A percentile compares a stretch with the other conserved stretches of the same genome.
Conservation (phyloP, 495 filamentous ascomycete genomes). For the Aspergillus egyptiacus region DNA sequence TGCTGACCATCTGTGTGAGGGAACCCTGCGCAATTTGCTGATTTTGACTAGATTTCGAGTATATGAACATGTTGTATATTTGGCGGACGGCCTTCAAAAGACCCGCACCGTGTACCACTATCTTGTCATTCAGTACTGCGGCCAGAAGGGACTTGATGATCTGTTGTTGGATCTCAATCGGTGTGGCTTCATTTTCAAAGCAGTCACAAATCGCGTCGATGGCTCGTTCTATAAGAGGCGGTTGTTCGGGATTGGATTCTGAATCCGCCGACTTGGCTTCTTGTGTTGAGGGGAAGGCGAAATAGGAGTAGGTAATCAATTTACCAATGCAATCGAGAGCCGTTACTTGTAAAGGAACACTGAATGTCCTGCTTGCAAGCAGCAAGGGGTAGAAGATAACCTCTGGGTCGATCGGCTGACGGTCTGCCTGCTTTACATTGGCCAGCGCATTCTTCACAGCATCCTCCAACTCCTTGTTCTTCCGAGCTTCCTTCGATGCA, state of each 20-base stretch:
- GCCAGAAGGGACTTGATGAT: slow-evolving; percentile 96
- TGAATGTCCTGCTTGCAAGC: slow-evolving; percentile 77
- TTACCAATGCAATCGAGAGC: slow-evolving; percentile 98
- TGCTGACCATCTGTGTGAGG: slow-evolving; percentile 96
- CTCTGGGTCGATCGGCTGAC: slow-evolving; percentile 70
- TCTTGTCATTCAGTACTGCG: slow-evolving; percentile 95
- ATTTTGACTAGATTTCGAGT: slow-evolving; percentile 84
- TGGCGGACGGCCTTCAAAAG: slow-evolving; percentile 96
- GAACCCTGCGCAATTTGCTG: slow-evolving; percentile 97
- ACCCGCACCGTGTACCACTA: slow-evolving; percentile 94
- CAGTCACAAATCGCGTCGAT: slow-evolving; percentile 99
- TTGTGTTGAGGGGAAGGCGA: slow-evolving; percentile 63
- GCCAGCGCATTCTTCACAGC: slow-evolving; percentile 71
- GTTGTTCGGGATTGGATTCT: slow-evolving; percentile 39
- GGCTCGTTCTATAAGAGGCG: slow-evolving; percentile 86
- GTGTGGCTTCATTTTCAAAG: slow-evolving; percentile 92
- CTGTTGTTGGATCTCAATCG: slow-evolving; percentile 86
- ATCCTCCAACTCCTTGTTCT: slow-evolving; percentile 72
- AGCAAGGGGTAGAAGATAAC: slow-evolving; percentile 86
- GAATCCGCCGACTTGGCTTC: slow-evolving; percentile 30
- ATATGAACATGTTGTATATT: slow-evolving; percentile 97
- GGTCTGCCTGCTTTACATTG: slow-evolving; percentile 71
- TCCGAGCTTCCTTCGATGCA: slow-evolving; percentile 78
- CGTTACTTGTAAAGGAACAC: slow-evolving; percentile 75
- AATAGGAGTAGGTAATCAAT: slow-evolving; percentile 96